Evolutionary conservation across 2,329 filamentous ascomycete species (phyloP).

Genomic region (Aureobasidium namibiae): DNA sequence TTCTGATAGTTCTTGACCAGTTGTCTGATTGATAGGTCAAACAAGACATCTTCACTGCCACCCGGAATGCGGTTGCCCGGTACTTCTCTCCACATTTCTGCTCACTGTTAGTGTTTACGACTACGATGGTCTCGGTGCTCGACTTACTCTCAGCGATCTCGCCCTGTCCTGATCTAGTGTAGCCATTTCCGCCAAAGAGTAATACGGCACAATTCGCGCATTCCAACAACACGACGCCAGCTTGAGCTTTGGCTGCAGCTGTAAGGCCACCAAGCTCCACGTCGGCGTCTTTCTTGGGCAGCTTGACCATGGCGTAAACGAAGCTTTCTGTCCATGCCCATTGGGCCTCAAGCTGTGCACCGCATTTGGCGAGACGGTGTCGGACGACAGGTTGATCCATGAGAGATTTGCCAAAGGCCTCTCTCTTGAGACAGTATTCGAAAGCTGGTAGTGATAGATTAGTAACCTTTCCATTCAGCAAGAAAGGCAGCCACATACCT

Average conservation of each 20-base stretch:
- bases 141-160: conserved; percentile 61
- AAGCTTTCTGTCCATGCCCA: conserved; percentile 68
- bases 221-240: conserved; percentile 62
- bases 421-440: conserved; percentile 55
- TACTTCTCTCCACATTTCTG: conserved; percentile 56
- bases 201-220: conserved; percentile 62
- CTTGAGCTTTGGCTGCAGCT: conserved; percentile 63
- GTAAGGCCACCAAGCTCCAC: conserved; percentile 62
- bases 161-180: conserved; percentile 60
- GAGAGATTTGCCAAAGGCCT: conserved; percentile 59
- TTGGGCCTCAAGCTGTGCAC: conserved; percentile 59
- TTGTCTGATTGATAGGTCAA: conserved; percentile 62
- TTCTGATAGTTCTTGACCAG: conserved; percentile 60
- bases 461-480: no score
- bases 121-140: background rate
- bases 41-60: conserved; percentile 64
- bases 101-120: background rate
- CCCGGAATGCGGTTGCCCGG: conserved; percentile 44
- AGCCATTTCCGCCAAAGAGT: conserved; percentile 67
- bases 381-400: conserved; percentile 69
- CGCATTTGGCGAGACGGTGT: conserved; percentile 63
- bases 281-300: conserved; percentile 53
- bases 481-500: background rate
- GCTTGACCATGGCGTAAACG: conserved; percentile 56
- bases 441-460: conserved; percentile 35